Percentiles rank a stretch among this genome's conserved stretches.
phyloP scores from a whole-genome alignment of 2,329 filamentous ascomycete genomes.

The Alternaria sp. region DNA sequence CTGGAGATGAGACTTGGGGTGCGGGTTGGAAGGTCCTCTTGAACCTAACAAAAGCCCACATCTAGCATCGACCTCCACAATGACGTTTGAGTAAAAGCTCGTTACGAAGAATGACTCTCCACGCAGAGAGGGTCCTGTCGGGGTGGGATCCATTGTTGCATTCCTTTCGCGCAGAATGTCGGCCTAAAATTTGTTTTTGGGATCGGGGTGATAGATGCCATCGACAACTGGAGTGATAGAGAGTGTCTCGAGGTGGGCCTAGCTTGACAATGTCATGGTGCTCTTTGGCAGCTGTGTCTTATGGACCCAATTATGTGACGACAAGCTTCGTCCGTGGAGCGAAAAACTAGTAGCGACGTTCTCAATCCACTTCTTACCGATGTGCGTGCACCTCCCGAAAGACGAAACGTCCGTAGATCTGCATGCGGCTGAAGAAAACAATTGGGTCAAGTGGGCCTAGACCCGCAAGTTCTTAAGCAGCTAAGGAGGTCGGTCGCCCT shows the following conservation, averaged over 20 bases:
- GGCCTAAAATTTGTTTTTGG: conserved; percentile 13
- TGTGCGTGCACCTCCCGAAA: conserved; percentile 6
- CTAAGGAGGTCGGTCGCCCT: conserved; percentile 1
- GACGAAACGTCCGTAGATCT: conserved; percentile 16
- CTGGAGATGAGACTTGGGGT: conserved; percentile 18
- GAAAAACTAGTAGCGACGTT: conserved; percentile 11
- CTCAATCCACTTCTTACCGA: conserved; percentile 11
- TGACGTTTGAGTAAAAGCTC: conserved; percentile 15
- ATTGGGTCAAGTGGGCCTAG: conserved; percentile 14
- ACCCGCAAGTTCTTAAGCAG: conserved; percentile 8
- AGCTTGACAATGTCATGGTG: conserved; percentile 7
- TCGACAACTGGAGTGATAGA: conserved; percentile 13
- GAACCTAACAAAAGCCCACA: conserved; percentile 15
- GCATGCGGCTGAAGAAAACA: conserved; percentile 16
- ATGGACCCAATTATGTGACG: conserved; percentile 21
- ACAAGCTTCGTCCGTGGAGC: conserved; percentile 15
- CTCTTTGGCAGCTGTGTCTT: conserved; percentile 12
- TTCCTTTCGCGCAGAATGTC: conserved; percentile 7
- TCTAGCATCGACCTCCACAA: conserved; percentile 7
- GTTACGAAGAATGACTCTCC: conserved; percentile 9
- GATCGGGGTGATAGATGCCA: conserved; percentile 17
- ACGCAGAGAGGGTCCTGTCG: conserved; percentile 10
- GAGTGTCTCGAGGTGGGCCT: conserved; percentile 17
- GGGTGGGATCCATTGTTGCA: conserved; percentile 5
- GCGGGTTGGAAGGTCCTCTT: conserved; percentile 19